Evolutionary conservation across 2,329 filamentous ascomycete species (phyloP), one percentile per base, ranked within the genome.

Genomic region (Paracoccidioides lutzii): DNA sequence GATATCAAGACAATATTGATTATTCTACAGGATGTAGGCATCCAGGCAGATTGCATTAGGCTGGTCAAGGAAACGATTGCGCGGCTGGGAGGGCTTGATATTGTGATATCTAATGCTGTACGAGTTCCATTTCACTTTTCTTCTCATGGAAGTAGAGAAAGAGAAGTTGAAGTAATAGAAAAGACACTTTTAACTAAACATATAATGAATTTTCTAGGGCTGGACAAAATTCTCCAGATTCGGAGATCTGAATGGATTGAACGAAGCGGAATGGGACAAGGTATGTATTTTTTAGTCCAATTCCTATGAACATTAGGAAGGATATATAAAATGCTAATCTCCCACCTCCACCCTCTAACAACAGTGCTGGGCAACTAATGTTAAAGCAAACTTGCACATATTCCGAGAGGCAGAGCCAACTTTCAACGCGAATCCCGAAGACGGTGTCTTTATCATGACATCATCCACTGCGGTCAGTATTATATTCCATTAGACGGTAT

Each of bases 81-180:
- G 32, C 70, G 69, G n/a, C 75, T 88, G 59, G 85, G 84, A 4
- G 81, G 83, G 1, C 68, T 93, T n/a, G 87, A 93, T 70, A 77
- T 89, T 43, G 75, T 93, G 48, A 81, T 91, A 63, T 86, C 84
- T 2, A 93, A 93, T 68, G 85, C 85, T 15, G 79, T 82, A 63
- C 49, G 75, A 58, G 44, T 40, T 41, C 44, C 40, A 5, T 6
- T 43, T 49, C 10, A 22, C 52, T n/a, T 35, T 5, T 44, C n/a
- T 15, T 32, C n/a, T 7, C n/a, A 44, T 45, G 32, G 40, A 38
- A 38, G 37, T 12, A 12, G 37, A 38, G 12, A 38, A 38, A 38
- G 12, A 38, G 43, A 30, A 45, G 43, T 8, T 3, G 7, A 30
- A 7, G 8, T 8, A 15, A 10, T 15, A 45, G n/a, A 8, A 50